Base-by-base conservation (phyloP, 805 yeast species). In the Hanseniaspora jakobsenii region DNA sequence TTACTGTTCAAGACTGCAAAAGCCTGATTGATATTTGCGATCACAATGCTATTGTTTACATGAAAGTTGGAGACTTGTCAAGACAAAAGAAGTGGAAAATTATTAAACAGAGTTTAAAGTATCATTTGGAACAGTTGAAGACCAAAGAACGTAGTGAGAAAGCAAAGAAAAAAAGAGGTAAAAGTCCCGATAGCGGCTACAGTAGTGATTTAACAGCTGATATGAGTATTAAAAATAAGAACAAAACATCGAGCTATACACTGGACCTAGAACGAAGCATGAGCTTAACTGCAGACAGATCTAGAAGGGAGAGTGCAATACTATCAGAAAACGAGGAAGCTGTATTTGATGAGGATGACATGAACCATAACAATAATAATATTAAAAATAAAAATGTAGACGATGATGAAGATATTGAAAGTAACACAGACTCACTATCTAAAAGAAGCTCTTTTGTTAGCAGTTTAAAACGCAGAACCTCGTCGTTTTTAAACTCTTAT, bases 11-110 rank as follows among this genome's bases (percentile, higher is more conserved):
- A 7, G 45, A 41, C n/a, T 41, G 28, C 23, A 35, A 34, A 28
- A 34, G 55, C 34, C 47, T 60, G 16, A 50, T 55, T 14, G 44
- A 55, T 6, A 53, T 54, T n/a, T 58, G 61, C 32, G 53, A 53
- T 34, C 61, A 59, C 32, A 61, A 61, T 47, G 62, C 63, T 1
- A 52, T 54, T 12, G 57, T 55, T 1, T 60, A 60, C 50, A 48
- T 56, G 2, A 51, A 50, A 40, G 54, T 61, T 16, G 58, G 53
- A 22, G 65, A 61, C 42, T 32, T 55, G 26, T 52, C 57, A 12
- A 58, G 58, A 41, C 53, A 55, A 29, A 61, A 61, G 37, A 39
- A 52, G 8, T 61, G 65, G 65, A 48, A 57, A 16, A 38, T 60
- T 29, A 58, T 61, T 36, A 50, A 61, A 21, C 62, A 61, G 46